Base-by-base conservation (phyloP, 2,329 filamentous ascomycete genomes). In the Exophiala sp. region DNA sequence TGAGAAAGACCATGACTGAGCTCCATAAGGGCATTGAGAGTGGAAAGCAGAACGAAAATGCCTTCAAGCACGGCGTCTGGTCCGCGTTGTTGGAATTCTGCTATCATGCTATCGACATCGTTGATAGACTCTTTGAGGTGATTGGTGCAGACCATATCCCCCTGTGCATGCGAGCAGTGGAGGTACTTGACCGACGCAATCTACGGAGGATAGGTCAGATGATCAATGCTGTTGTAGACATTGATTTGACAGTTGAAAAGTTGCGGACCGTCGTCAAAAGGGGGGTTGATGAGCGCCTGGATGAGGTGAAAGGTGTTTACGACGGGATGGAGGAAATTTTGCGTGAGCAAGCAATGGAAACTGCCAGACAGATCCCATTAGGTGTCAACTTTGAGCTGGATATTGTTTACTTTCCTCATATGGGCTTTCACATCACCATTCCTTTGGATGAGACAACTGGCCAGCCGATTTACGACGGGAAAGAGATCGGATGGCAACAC, bases 331-430 rank as follows among this genome's bases (percentile, higher is more conserved):
- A 88, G 50, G 78, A 79, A 54, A 78, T 96, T 10, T 78, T 99
- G 11, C 84, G 82, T 2, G 71, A 83, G 49, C 82, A 90, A 1
- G 84, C 85, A 4, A 74, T 77, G 14, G 79, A 82, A n/a, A 75
- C 96, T 52, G 80, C 81, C 0, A 69, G 71, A 11, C 76, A 78
- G 1, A 74, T 94, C 16, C 86, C 91, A 1, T 75, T 80, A 55
- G 75, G 79, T 14, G 54, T 72, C 3, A 69, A 80, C 1, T 72
- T 77, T 18, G 73, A 77, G 10, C 69, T 87, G 33, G 91, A 91
- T 50, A 95, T 95, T 58, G 87, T 94, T 14, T 96, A 94, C 68
- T 87, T 95, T 58, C 92, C 91, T 0, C 91, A 96, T 65, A 82
- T 96, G 35, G 94, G 94, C 0, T 99, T 96, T 66, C 80, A 96